Evolutionary conservation across 371 early-diverging fungal genomes (phyloP), one percentile per base, ranked within the genome.

Genomic region (Apophysomyces variabilis): DNA sequence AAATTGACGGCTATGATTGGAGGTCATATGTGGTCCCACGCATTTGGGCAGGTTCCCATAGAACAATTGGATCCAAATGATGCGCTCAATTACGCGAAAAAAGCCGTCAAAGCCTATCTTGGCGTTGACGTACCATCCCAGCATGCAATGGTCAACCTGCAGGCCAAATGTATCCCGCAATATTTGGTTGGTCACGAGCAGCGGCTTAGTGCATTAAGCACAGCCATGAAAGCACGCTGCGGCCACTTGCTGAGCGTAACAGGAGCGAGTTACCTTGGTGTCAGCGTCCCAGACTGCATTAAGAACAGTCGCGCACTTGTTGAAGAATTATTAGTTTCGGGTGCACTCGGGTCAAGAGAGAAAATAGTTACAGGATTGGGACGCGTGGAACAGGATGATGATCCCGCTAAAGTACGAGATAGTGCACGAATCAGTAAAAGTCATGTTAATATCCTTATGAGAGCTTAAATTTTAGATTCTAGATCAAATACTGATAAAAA

Each of bases 1-100:
- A 88, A 93, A 38, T 61, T 95, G 11, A 97, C 96, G 0, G 95
- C 90, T 36, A 96, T 98, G 97, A 83, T 97, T 54, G 97, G 97
- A 61, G 98, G 97, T 1, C 85, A 91, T 60, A 78, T 82, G 61
- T 96, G 94, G 82, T 60, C 78, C 5, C 75, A 85, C 35, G 72
- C 78, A 5, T 84, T 84, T 62, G 69, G 68, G 13, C 56, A 66
- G 1, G 59, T 59, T 3, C 64, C 78, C 1, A 70, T 76, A 6
- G 70, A 70, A 3, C 61, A 71, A 41, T 38, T 75, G 1, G 78
- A 79, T 58, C 76, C 77, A 37, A 46, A 72, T 0, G 66, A 66
- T 1, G 81, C 75, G 0, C 64, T 67, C 41, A 38, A 50, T 1
- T 26, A 64, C 14, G 75, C 84, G 7, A 35, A 70, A 9, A 72